Percentiles rank a stretch among this genome's conserved stretches.
Evolutionary conservation across 2,329 filamentous ascomycete species (phyloP).

Genomic region (Trichocomaceae sp.): DNA sequence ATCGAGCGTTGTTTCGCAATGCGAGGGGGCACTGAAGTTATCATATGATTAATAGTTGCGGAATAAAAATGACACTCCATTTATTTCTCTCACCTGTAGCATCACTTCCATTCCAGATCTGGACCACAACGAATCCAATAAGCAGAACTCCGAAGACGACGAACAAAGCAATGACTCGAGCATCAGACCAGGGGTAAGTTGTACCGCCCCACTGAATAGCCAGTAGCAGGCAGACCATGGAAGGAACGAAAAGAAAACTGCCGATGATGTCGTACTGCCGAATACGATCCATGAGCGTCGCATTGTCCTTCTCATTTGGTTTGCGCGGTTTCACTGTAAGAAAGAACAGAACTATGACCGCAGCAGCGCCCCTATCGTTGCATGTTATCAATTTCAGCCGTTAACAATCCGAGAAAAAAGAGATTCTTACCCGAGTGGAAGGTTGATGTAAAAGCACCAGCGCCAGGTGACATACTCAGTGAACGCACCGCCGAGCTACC

Average conservation of each 20-base stretch:
- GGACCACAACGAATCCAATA: conserved; percentile 15
- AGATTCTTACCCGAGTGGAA: neutral
- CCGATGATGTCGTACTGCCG: conserved; percentile 5
- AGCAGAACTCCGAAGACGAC: conserved; percentile 17
- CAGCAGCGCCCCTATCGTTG: neutral
- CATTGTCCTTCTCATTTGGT: neutral
- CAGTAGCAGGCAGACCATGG: conserved; percentile 13
- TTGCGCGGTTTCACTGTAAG: conserved; percentile 2
- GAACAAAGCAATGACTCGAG: conserved; percentile 10
- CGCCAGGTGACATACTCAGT: conserved; percentile 24
- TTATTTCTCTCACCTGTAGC: neutral
- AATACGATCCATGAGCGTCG: conserved; percentile 1
- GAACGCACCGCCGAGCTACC: conserved; percentile 39
- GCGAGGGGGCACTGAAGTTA: conserved; percentile 24
- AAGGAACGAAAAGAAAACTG: neutral
- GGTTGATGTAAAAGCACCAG: conserved; percentile 22
- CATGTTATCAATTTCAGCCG: conserved; percentile 2
- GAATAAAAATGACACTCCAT: neutral
- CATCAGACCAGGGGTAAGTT: conserved; percentile 9
- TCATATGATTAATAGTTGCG: neutral
- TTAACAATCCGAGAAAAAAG: neutral
- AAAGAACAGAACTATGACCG: conserved; percentile 1
- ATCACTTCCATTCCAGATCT: conserved; percentile 16
- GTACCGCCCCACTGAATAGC: conserved; percentile 13
- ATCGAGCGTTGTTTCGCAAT: conserved; percentile 34